Conservation (phyloP, 169 alveolate genomes). For the Eimeria necatrix region DNA sequence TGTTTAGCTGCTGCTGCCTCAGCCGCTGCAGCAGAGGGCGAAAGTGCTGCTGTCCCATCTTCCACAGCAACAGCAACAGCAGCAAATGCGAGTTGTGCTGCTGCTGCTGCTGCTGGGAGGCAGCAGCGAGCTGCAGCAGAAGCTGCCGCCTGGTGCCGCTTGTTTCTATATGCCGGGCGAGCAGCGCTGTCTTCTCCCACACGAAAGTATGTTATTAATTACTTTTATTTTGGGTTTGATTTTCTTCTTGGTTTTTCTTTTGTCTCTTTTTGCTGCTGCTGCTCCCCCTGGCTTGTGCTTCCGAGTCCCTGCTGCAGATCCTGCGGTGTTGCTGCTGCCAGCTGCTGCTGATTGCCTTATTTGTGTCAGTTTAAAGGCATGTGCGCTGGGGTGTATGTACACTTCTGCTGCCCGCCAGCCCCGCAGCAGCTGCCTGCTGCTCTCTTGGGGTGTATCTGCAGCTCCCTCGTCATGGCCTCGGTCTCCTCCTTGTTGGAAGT, state of each 20-base stretch:
- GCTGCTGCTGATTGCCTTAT: background rate
- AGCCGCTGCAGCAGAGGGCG: constrained; percentile 20
- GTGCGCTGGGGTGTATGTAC: too few relatives aligned
- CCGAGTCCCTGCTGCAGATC: background rate
- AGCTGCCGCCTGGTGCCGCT: constrained; percentile 54
- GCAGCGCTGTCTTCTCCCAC: background rate
- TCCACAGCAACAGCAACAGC: constrained; percentile 8
- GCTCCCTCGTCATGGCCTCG: background rate
- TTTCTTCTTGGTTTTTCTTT: background rate
- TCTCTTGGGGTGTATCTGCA: background rate
- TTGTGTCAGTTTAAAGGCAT: background rate
- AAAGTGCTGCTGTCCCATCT: background rate
- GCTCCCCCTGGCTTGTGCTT: background rate
- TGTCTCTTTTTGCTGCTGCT: background rate
- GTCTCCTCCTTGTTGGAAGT: background rate
- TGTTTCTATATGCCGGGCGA: constrained; percentile 4
- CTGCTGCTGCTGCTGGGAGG: constrained; percentile 46
- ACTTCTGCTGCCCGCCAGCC: background rate
- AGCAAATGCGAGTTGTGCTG: background rate
- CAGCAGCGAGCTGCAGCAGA: constrained; percentile 13
- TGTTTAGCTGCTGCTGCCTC: constrained; percentile 46
- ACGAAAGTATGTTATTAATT: background rate
- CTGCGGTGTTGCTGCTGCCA: background rate
- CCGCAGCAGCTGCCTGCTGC: background rate
- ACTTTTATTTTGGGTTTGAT: background rate